A percentile compares a stretch with the other conserved stretches of the same genome.
Evolutionary conservation across 2,329 filamentous ascomycete genomes (phyloP).

Genomic region (Colletotrichum melonis): DNA sequence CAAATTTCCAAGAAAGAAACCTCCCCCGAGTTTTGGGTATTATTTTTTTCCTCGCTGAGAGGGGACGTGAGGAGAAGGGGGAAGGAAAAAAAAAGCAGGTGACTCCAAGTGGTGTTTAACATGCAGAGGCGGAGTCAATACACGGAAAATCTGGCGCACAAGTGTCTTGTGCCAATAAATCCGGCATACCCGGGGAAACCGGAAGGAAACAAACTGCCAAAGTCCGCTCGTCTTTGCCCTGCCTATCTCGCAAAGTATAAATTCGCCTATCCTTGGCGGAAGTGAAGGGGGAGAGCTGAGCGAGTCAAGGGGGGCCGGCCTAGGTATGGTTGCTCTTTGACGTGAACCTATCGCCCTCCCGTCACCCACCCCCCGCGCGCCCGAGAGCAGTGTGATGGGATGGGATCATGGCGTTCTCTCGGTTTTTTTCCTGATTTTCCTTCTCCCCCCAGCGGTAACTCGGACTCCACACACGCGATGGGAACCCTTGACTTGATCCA

Average conservation of each 20-base stretch:
- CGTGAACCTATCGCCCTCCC: neutral
- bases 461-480: neutral
- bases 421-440: too few relatives aligned
- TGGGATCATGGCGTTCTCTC: too few relatives aligned
- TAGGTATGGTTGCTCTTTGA: neutral
- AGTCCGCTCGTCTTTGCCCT: neutral
- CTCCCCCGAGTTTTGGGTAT: neutral
- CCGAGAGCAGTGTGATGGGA: too few relatives aligned
- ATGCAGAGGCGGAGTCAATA: neutral
- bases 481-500: neutral
- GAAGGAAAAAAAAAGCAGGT: neutral
- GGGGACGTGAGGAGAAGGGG: neutral
- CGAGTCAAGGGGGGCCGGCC: neutral
- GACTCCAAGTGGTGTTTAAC: neutral
- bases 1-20: neutral
- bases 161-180: neutral
- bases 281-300: neutral
- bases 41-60: neutral
- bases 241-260: neutral
- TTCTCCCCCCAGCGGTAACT: neutral
- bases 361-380: too few relatives aligned
- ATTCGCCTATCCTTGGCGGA: neutral
- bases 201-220: neutral
- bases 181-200: neutral
- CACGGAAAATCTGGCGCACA: neutral